Conservation (phyloP, 495 filamentous ascomycete genomes). For the Corynascus novoguineensis region DNA sequence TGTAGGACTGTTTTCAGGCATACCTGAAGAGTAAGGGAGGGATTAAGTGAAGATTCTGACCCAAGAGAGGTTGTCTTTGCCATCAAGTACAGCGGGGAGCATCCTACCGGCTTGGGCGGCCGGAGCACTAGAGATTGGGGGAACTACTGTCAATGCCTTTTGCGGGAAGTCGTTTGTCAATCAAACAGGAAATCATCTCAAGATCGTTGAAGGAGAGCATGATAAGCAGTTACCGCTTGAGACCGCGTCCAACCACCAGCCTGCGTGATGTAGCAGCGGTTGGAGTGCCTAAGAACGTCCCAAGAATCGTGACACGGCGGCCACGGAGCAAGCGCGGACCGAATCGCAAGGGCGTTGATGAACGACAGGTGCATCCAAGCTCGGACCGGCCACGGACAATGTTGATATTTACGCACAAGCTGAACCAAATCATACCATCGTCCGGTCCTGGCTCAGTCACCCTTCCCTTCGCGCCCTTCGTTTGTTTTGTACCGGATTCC, state of each 20-base stretch:
- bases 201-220: neutral
- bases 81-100: conserved; percentile 14
- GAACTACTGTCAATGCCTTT: neutral
- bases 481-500: too few relatives aligned
- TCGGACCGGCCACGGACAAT: conserved; percentile 6
- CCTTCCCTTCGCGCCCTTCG: neutral
- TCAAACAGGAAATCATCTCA: neutral
- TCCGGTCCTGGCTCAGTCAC: neutral
- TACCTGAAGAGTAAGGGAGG: conserved; percentile 48
- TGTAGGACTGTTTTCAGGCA: conserved; percentile 58
- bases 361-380: conserved; percentile 4
- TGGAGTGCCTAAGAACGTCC: neutral
- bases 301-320: neutral
- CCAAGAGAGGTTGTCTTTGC: conserved; percentile 16
- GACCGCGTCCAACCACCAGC: neutral
- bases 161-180: neutral
- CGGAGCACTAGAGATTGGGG: neutral
- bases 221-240: neutral
- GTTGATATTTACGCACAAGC: conserved; percentile 19
- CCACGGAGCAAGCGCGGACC: neutral
- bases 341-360: neutral
- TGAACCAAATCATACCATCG: neutral
- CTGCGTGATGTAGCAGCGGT: neutral
- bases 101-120: conserved; percentile 6
- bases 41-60: conserved; percentile 17